Conservation (phyloP, 805 yeast genomes). For the Yarrowia hollandica region DNA sequence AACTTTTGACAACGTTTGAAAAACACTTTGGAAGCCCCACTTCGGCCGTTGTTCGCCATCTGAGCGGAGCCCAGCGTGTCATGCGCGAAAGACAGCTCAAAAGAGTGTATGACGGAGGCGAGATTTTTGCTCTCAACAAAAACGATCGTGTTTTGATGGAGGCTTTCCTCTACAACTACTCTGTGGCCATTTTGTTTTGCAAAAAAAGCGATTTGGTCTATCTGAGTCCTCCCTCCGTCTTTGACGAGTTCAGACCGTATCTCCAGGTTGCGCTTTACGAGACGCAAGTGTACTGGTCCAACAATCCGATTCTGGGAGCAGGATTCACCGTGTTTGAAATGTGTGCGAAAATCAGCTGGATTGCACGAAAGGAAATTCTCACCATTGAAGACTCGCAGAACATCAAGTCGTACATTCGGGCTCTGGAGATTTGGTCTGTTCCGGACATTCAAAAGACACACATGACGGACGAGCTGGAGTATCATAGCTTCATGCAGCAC, state of each 20-base stretch:
- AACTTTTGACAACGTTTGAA: constrained; percentile 10
- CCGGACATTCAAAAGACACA: constrained; percentile 8
- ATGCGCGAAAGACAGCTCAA: constrained; percentile 8
- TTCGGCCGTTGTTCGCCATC: constrained; percentile 3
- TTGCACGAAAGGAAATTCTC: background rate
- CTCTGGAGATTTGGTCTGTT: constrained; percentile 12
- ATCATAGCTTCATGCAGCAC: constrained; percentile 20
- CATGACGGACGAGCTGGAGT: constrained; percentile 19
- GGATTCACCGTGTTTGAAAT: constrained; percentile 20
- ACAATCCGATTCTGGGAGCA: constrained; percentile 18
- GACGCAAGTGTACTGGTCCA: constrained; percentile 8
- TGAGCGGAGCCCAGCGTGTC: constrained; percentile 12
- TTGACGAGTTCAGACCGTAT: constrained; percentile 19
- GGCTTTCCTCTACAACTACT: constrained; percentile 24
- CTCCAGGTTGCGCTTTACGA: constrained; percentile 17
- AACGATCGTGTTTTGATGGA: constrained; percentile 18
- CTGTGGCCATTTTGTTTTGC: constrained; percentile 22
- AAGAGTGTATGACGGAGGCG: constrained; percentile 13
- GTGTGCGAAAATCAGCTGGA: constrained; percentile 18
- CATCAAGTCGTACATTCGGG: constrained; percentile 6
- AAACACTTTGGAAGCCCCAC: constrained; percentile 14
- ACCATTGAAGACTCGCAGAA: constrained; percentile 5
- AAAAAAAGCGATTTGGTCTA: background rate
- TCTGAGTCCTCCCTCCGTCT: background rate
- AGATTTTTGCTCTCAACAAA: constrained; percentile 26